phyloP scores from a whole-genome alignment of 805 yeast species.

The Schwanniomyces vanrijiae region DNA sequence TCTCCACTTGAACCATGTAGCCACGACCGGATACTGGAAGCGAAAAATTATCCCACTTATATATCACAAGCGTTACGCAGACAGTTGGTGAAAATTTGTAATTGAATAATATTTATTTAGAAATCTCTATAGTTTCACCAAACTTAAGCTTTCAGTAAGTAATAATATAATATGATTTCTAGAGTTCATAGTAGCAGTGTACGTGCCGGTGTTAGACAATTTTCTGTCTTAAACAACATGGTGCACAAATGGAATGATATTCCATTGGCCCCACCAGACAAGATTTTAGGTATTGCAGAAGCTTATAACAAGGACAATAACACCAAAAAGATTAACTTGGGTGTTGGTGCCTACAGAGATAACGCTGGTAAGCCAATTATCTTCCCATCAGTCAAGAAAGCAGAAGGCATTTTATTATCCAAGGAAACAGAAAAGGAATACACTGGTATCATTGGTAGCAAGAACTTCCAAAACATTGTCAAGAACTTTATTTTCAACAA shows the following conservation, averaged over 20 bases:
- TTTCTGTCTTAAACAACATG: constrained; percentile 9
- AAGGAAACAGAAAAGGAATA: constrained; percentile 73
- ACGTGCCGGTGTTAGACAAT: constrained; percentile 5
- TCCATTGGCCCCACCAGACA: constrained; percentile 74
- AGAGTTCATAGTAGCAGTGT: constrained; percentile 6
- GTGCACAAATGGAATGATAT: constrained; percentile 31
- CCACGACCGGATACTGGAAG: neutral
- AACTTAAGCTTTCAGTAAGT: neutral
- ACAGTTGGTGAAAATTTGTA: neutral
- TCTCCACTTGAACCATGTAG: neutral
- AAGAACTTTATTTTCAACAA: constrained; percentile 71
- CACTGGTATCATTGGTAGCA: constrained; percentile 81
- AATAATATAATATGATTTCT: constrained; percentile 5
- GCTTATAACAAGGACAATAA: constrained; percentile 67
- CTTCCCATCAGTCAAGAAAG: constrained; percentile 69
- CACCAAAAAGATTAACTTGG: constrained; percentile 59
- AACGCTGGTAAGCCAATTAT: constrained; percentile 86
- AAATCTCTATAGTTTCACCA: neutral
- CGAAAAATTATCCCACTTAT: constrained; percentile 4
- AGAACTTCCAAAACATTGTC: constrained; percentile 64
- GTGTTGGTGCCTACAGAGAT: constrained; percentile 94
- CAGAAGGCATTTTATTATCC: constrained; percentile 53
- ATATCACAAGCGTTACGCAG: neutral
- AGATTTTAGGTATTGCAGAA: constrained; percentile 77
- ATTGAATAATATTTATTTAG: neutral